Conservation (phyloP, 768 basidiomycete genomes). For the Lactarius psammicola region DNA sequence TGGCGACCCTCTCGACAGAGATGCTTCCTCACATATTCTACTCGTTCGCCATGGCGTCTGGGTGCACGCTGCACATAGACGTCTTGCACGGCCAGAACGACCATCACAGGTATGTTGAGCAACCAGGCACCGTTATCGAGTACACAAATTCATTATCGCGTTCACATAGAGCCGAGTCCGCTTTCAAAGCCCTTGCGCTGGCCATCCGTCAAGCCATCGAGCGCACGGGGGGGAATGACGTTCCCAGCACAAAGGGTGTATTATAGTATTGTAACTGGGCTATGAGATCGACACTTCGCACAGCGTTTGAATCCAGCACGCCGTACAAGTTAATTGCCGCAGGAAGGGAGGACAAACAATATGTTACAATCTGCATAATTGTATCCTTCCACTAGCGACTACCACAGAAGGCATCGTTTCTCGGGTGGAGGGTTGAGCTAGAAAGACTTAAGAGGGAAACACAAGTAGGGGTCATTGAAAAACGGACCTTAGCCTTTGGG, state of each 20-base stretch:
- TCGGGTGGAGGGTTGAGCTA: slow-evolving; percentile 83
- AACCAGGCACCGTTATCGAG: background rate
- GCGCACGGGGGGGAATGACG: slow-evolving; percentile 82
- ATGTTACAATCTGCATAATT: background rate
- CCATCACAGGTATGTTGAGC: slow-evolving; percentile 77
- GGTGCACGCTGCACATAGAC: slow-evolving; percentile 91
- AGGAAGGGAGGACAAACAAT: slow-evolving; percentile 5
- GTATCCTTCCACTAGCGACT: slow-evolving; percentile 4
- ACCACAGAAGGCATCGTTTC: slow-evolving; percentile 79
- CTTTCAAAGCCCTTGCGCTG: slow-evolving; percentile 96
- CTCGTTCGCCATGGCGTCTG: slow-evolving; percentile 96
- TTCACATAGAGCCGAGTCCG: slow-evolving; percentile 83
- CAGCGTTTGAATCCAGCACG: background rate
- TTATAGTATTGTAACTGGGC: slow-evolving; percentile 41
- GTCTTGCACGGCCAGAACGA: slow-evolving; percentile 95
- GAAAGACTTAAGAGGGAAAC: slow-evolving; percentile 11
- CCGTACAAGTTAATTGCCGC: background rate
- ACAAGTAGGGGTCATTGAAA: background rate
- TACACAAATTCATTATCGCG: slow-evolving; percentile 8
- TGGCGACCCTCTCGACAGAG: slow-evolving; percentile 92
- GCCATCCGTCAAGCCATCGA: slow-evolving; percentile 95
- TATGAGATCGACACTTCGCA: background rate
- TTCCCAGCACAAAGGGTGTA: slow-evolving; percentile 97
- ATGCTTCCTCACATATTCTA: slow-evolving; percentile 98
- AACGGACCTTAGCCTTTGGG: slow-evolving; percentile 63